Percentiles rank a stretch among this genome's conserved stretches.
These are phyloP conservation scores for Daldinia grandis DNA, from an alignment of 495 filamentous ascomycete genomes.

Conservation along the genomic window DNA sequence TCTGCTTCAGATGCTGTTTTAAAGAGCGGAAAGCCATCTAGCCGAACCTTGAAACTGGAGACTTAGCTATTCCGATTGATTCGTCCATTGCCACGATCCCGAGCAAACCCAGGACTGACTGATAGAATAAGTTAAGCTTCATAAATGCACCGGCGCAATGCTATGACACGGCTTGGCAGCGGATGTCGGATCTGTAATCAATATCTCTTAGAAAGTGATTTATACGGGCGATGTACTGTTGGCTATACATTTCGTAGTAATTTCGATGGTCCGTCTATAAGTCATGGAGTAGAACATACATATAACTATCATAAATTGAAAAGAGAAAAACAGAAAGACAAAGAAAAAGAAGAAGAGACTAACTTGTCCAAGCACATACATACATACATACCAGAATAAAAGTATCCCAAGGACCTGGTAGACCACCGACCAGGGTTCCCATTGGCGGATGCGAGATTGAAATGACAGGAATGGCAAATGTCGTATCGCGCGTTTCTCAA, in stretches of 20 bases:
- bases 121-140: conserved; percentile 27
- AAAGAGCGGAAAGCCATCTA: conserved; percentile 37
- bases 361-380: neutral
- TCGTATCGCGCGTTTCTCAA: conserved; percentile 34
- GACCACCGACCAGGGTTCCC: conserved; percentile 19
- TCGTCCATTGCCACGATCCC: conserved; percentile 23
- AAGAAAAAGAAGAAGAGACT: neutral
- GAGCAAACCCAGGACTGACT: neutral
- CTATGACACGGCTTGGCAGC: conserved; percentile 36
- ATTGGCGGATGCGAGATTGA: conserved; percentile 25
- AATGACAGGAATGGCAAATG: conserved; percentile 41
- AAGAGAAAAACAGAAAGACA: neutral
- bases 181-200: conserved; percentile 22
- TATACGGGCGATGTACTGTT: neutral
- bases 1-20: conserved; percentile 46
- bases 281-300: neutral
- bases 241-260: too few species aligned
- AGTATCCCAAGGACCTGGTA: conserved; percentile 25
- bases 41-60: conserved; percentile 45
- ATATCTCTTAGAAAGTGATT: neutral
- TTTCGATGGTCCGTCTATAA: neutral
- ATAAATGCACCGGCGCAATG: conserved; percentile 25
- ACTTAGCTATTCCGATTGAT: conserved; percentile 36
- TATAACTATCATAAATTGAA: neutral
- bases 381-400: neutral